Base-by-base conservation (phyloP, 1,284 basidiomycete genomes). In the Apiotrichum sp. region DNA sequence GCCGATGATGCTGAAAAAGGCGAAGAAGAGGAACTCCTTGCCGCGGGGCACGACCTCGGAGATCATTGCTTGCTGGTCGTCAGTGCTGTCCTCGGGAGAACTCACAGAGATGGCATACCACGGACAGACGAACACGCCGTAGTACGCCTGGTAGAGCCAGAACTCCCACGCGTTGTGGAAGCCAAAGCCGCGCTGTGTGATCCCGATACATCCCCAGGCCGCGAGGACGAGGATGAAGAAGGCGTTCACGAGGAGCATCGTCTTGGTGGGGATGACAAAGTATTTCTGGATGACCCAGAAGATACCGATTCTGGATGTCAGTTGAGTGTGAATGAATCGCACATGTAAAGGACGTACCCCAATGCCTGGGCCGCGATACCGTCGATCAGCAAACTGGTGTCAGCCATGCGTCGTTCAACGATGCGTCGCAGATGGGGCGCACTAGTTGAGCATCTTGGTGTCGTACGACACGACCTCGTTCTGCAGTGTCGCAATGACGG, bases 221-320 rank as follows among this genome's bases (percentile, higher is more conserved):
- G 40, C 64, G 39, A 73, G 65, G 1, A 71, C 45, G 14, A 69
- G 59, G 41, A 73, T 73, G 62, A 67, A 73, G 49, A 73, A 66
- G 29, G 65, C 69, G 56, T 73, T 73, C 40, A 65, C 64, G 3
- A 73, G 59, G 2, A 73, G 63, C 66, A 83, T 86, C 16, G 80
- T 77, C 75, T 88, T 88, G 1, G 88, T 91, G 14, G 82, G 79
- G 48, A 89, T 83, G 47, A 80, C 80, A 64, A 79, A 89, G 45
- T 75, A 78, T 64, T 86, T 88, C 68, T 91, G 88, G 6, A 89
- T 82, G 6, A 86, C 67, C 88, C 88, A 90, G 70, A 86, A 88
- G 8, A 81, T 61, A 64, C 86, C 87, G 58, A 74, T 72, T 6
- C 68, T 66, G 32, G 16, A 14, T 9, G 38, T 50, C 39, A 45